A percentile compares a stretch with the other conserved stretches of the same genome.
phyloP scores from a whole-genome alignment of 768 basidiomycete species.

The Suillus discolor region DNA sequence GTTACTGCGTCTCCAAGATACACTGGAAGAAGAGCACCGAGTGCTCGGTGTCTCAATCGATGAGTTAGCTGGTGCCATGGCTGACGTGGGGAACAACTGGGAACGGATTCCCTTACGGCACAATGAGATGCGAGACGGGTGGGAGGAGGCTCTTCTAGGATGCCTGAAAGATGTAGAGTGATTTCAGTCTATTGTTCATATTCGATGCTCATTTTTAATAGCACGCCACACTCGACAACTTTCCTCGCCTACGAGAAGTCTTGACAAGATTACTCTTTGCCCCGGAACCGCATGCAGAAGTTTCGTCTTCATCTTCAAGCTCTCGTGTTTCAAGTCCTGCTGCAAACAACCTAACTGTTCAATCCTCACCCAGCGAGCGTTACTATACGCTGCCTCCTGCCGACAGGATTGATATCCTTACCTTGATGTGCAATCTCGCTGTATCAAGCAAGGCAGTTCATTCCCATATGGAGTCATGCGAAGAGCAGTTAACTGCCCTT shows the following conservation, averaged over 20 bases:
- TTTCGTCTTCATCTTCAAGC: conserved; percentile 45
- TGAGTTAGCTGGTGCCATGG: conserved; percentile 66
- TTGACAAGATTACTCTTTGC: conserved; percentile 75
- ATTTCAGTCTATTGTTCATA: conserved; percentile 4
- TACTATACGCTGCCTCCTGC: conserved; percentile 73
- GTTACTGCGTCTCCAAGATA: conserved; percentile 44
- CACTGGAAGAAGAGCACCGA: conserved; percentile 44
- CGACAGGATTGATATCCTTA: conserved; percentile 84
- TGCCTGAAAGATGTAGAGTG: conserved; percentile 85
- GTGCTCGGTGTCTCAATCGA: conserved; percentile 63
- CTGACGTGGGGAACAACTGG: conserved; percentile 86
- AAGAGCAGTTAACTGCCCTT: conserved; percentile 86
- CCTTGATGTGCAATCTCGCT: conserved; percentile 88
- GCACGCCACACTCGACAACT: conserved; percentile 75
- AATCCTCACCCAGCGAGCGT: conserved; percentile 61
- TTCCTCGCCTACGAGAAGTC: conserved; percentile 72
- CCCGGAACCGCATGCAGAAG: conserved; percentile 50
- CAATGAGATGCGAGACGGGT: conserved; percentile 77
- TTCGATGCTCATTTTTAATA: conserved; percentile 31
- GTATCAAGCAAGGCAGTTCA: conserved; percentile 90
- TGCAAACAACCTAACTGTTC: conserved; percentile 38
- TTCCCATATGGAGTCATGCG: conserved; percentile 87
- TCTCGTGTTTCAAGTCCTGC: conserved; percentile 52
- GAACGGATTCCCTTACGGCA: conserved; percentile 74
- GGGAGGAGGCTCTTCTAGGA: conserved; percentile 91